Evolutionary conservation across 139 green algal species (phyloP).

Genomic region (Eudorina sp.): DNA sequence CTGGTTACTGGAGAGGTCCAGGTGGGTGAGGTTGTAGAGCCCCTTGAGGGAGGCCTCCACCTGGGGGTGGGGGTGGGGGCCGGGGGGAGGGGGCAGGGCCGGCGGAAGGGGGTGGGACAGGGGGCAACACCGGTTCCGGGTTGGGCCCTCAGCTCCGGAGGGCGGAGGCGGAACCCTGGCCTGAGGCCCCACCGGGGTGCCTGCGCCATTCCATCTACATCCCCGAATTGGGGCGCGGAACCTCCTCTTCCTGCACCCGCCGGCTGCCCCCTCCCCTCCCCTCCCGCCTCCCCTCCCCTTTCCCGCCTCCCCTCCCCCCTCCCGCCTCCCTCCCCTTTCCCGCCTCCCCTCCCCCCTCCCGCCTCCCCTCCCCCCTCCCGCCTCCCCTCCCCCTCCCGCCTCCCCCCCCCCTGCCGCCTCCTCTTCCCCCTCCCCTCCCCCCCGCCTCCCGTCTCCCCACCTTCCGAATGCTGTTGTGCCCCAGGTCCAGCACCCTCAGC

Average conservation of each 20-base stretch:
- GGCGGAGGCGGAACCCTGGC: too few species aligned
- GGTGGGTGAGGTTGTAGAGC: conserved; percentile 54
- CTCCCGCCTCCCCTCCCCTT: not conserved
- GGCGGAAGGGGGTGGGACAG: not conserved
- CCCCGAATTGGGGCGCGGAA: not conserved
- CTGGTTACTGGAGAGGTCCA: conserved; percentile 75
- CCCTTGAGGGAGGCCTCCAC: conserved; percentile 61
- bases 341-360: not conserved
- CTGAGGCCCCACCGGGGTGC: too few species aligned
- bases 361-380: not conserved
- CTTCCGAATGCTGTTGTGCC: conserved; percentile 70
- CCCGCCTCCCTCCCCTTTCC: not conserved
- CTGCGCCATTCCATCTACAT: too few species aligned
- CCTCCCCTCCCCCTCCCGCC: not conserved
- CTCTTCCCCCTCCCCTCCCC: too few species aligned
- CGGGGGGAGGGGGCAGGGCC: not conserved
- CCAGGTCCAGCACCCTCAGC: conserved; percentile 66
- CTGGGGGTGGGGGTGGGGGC: not conserved
- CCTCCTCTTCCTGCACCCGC: too few species aligned
- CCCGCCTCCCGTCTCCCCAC: conserved; percentile 1
- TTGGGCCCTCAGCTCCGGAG: too few species aligned
- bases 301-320: not conserved
- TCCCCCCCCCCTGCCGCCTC: not conserved
- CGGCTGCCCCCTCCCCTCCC: too few species aligned
- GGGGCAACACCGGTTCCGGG: too few species aligned